Evolutionary conservation across 805 yeast genomes (phyloP).

Genomic region (Starmera dryadoides): DNA sequence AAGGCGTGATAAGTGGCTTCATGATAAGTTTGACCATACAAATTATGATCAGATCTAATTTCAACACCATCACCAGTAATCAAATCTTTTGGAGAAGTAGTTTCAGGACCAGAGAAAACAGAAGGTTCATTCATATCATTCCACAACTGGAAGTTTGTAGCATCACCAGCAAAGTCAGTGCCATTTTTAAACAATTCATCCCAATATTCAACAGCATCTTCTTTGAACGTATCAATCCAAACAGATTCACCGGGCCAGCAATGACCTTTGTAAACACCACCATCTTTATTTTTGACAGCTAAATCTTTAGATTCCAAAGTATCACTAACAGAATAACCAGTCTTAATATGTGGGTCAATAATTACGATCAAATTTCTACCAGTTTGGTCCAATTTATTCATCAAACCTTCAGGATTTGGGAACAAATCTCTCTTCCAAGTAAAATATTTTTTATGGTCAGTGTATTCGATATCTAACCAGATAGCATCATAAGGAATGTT

Average conservation of each 20-base stretch:
- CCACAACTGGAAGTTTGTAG: constrained; percentile 79
- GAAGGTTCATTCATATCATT: constrained; percentile 99
- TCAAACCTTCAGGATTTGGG: constrained; percentile 68
- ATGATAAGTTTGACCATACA: constrained; percentile 75
- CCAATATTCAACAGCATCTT: constrained; percentile 58
- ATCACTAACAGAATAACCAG: constrained; percentile 59
- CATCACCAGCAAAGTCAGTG: constrained; percentile 35
- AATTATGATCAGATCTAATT: constrained; percentile 85
- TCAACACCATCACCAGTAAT: constrained; percentile 79
- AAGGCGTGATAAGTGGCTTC: constrained; percentile 73
- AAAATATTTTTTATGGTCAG: constrained; percentile 80
- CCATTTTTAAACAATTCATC: constrained; percentile 40
- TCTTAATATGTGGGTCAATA: constrained; percentile 87
- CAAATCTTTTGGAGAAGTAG: constrained; percentile 76
- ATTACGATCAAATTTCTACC: constrained; percentile 80
- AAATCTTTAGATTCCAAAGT: constrained; percentile 32
- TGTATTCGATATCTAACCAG: constrained; percentile 93
- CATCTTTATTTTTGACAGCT: constrained; percentile 40
- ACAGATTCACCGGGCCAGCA: constrained; percentile 98
- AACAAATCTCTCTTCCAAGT: constrained; percentile 79
- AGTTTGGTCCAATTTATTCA: constrained; percentile 54
- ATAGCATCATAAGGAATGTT: constrained; percentile 83
- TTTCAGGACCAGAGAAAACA: constrained; percentile 91
- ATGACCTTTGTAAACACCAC: constrained; percentile 64
- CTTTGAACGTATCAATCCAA: constrained; percentile 85